phyloP scores from a whole-genome alignment of 1,139 yeast species.

The Yamadazyma triangularis region DNA sequence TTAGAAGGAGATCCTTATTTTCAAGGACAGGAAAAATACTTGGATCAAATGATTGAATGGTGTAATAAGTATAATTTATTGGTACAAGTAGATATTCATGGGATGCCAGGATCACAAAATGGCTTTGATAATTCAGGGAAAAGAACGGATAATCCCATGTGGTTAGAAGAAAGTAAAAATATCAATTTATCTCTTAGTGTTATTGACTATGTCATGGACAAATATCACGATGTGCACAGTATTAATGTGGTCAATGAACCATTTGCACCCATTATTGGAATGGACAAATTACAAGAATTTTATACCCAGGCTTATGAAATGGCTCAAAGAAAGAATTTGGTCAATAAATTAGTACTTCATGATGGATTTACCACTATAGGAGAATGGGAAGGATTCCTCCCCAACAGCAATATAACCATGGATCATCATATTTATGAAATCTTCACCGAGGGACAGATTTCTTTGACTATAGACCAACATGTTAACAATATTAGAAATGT shows the following conservation, averaged over 20 bases:
- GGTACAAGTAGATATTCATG: conserved; percentile 92
- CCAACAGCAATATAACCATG: conserved; percentile 62
- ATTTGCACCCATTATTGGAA: conserved; percentile 58
- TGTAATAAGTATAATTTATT: conserved; percentile 56
- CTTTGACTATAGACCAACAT: conserved; percentile 55
- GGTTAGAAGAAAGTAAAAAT: conserved; percentile 52
- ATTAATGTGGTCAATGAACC: conserved; percentile 91
- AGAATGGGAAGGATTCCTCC: conserved; percentile 54
- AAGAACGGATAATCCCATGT: conserved; percentile 47
- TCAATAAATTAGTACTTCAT: conserved; percentile 55
- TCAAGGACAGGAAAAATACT: conserved; percentile 71
- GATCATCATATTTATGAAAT: conserved; percentile 95
- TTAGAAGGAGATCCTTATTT: conserved; percentile 77
- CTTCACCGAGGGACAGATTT: conserved; percentile 59
- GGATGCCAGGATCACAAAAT: conserved; percentile 94
- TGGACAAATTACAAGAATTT: conserved; percentile 54
- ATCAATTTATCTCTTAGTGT: conserved; percentile 49
- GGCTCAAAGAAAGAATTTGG: conserved; percentile 39
- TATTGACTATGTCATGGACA: conserved; percentile 40
- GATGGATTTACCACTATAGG: conserved; percentile 66
- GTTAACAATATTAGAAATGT: conserved; percentile 56
- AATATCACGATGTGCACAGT: conserved; percentile 80
- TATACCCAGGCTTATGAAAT: conserved; percentile 50
- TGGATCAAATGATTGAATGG: conserved; percentile 79
- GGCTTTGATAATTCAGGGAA: conserved; percentile 95